Evolutionary conservation across 768 basidiomycete species (phyloP).

Genomic region (Agaricus sinodeliciosus): DNA sequence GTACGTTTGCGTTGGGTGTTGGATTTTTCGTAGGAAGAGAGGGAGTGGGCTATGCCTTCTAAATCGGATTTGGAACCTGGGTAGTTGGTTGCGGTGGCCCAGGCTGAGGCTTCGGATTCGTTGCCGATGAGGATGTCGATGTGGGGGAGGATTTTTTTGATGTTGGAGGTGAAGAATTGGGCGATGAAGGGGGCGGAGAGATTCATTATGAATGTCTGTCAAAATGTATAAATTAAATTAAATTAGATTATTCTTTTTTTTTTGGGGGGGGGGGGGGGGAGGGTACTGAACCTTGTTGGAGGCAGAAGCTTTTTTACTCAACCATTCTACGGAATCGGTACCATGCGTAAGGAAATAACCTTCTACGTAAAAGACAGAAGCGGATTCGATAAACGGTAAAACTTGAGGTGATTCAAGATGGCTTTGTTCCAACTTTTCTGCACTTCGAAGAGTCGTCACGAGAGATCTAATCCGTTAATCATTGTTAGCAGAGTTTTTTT

Average conservation of each 20-base stretch:
- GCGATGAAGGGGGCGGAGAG: constrained; percentile 97
- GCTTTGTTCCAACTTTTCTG: constrained; percentile 81
- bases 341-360: constrained; percentile 99
- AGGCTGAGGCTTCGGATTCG: constrained; percentile 89
- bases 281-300: constrained; percentile 56
- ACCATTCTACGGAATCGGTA: constrained; percentile 54
- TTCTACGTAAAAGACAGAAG: constrained; percentile 89
- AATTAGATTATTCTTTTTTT: too few species aligned
- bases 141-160: constrained; percentile 77
- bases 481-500: too few species aligned
- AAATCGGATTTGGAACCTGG: constrained; percentile 56
- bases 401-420: constrained; percentile 76
- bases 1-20: constrained; percentile 72
- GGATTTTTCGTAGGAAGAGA: constrained; percentile 71
- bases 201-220: constrained; percentile 83
- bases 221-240: neutral
- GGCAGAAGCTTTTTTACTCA: constrained; percentile 72
- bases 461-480: too few species aligned
- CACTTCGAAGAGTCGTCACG: constrained; percentile 84
- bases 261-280: too few species aligned
- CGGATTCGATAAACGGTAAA: constrained; percentile 68
- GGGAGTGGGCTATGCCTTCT: constrained; percentile 57
- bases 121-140: constrained; percentile 94
- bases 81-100: constrained; percentile 68
- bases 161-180: constrained; percentile 82